Conservation (phyloP, 192 early-diverging fungal species). For the Podila horticola region DNA sequence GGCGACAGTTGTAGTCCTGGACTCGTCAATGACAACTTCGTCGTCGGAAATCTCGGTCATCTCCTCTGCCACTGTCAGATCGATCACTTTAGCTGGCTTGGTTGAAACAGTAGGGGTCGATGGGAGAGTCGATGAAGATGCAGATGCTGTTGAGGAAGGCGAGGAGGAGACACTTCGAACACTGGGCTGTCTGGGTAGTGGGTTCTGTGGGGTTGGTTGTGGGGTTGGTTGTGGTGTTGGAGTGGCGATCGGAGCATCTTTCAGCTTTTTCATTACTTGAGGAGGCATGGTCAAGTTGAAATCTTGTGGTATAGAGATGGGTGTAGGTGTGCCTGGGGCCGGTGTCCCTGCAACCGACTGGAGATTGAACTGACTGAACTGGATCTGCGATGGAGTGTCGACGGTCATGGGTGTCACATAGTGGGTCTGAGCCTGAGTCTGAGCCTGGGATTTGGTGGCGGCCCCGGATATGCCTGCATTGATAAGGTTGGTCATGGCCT, state of each 20-base stretch:
- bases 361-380: constrained; percentile 29
- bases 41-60: constrained; percentile 23
- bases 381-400: constrained; percentile 3
- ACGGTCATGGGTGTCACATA: background rate
- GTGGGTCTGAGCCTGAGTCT: background rate
- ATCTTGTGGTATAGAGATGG: background rate
- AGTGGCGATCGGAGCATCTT: background rate
- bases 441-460: background rate
- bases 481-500: constrained; percentile 33
- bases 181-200: background rate
- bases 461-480: constrained; percentile 8
- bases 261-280: background rate
- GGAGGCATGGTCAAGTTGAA: background rate
- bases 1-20: constrained; percentile 39
- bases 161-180: too few species aligned
- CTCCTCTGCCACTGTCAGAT: constrained; percentile 39
- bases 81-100: constrained; percentile 13
- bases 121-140: constrained; percentile 13
- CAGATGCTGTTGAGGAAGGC: background rate
- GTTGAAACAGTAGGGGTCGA: background rate
- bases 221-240: background rate
- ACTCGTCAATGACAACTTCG: constrained; percentile 49
- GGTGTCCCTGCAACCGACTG: background rate
- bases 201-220: background rate
- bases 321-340: background rate